Evolutionary conservation across 768 basidiomycete species (phyloP), one percentile per base, ranked within the genome.

Genomic region (Termitomyces heimii): DNA sequence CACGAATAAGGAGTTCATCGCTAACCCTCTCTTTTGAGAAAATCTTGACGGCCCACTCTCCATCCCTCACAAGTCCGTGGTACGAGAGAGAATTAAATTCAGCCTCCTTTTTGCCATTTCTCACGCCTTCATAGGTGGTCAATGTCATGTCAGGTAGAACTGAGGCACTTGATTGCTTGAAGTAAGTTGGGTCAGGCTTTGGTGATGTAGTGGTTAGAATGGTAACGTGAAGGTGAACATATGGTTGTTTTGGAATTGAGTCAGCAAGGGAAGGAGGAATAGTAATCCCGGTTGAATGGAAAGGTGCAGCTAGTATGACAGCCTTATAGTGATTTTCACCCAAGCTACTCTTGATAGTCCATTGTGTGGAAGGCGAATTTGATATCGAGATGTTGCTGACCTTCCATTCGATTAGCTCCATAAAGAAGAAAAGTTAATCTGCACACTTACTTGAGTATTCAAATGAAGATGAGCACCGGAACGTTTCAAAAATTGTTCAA

Each of bases 11-110:
- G 84, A 90, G 88, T 53, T 84, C 81, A 55, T 94, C 86, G 43
- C 78, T 77, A 42, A 94, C 70, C 20, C 72, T 67, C 32, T 82
- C 68, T 63, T 82, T 75, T 2, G 91, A 94, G 68, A 95, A 95
- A 46, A 97, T 90, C 74, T 97, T 98, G 54, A 94, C 92, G 12
- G 79, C 78, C 81, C 86, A 92, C 65, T 82, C 81, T 34, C 74
- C 74, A 31, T 81, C 75, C 46, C 72, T 71, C 20, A 86, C 71
- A 40, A 70, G 72, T 2, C 86, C 86, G 60, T 88, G 89, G 71
- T 94, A 97, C 9, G 86, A 85, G 42, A 97, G 70, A 0, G 91
- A 93, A 64, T 92, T 92, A 74, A 98, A 97, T 58, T 89, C 86
- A 1, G 94, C 89, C 53, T 79, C 78, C 18, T 75, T 74, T 12